Percentiles rank a stretch among this genome's conserved stretches.
Evolutionary conservation across 1,139 yeast species (phyloP).

Genomic region (Starmera stellimalicola): DNA sequence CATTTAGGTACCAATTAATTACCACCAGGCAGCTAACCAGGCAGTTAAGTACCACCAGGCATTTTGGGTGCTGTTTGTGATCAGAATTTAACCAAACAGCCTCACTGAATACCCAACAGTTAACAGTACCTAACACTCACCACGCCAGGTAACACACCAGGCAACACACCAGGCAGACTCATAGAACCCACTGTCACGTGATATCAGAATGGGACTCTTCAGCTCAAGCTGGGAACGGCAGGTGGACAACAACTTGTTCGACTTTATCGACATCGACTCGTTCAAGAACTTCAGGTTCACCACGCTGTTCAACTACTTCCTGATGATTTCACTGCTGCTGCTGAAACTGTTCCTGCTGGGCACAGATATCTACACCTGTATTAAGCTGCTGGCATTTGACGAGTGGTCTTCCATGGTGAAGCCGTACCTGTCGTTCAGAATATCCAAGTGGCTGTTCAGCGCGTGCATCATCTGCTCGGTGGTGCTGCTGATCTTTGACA

Average conservation of each 20-base stretch:
- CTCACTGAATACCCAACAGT: too few species aligned
- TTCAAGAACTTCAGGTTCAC: conserved; percentile 47
- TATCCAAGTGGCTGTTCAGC: conserved; percentile 75
- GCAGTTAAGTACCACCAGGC: too few species aligned
- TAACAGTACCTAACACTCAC: too few species aligned
- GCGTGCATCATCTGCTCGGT: conserved; percentile 78
- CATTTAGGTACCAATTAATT: too few species aligned
- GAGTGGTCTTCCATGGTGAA: conserved; percentile 56
- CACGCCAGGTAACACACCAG: too few species aligned
- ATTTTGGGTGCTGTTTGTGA: too few species aligned
- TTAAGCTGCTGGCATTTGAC: conserved; percentile 65
- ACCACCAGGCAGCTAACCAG: too few species aligned
- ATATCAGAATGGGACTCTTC: conserved; percentile 12
- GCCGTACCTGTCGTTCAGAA: conserved; percentile 50
- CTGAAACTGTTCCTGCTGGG: conserved; percentile 53
- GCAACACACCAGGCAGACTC: too few species aligned
- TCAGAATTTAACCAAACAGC: too few species aligned
- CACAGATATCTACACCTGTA: conserved; percentile 73
- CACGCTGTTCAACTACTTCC: conserved; percentile 45
- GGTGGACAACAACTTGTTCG: conserved; percentile 15
- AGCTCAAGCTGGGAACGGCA: conserved; percentile 9
- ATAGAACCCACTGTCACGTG: too few species aligned
- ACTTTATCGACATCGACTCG: conserved; percentile 28
- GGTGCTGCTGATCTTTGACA: conserved; percentile 46
- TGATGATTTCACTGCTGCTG: conserved; percentile 40